Conservation (phyloP, 176 grass and related monocot genomes). For the Oryza officinalis region DNA sequence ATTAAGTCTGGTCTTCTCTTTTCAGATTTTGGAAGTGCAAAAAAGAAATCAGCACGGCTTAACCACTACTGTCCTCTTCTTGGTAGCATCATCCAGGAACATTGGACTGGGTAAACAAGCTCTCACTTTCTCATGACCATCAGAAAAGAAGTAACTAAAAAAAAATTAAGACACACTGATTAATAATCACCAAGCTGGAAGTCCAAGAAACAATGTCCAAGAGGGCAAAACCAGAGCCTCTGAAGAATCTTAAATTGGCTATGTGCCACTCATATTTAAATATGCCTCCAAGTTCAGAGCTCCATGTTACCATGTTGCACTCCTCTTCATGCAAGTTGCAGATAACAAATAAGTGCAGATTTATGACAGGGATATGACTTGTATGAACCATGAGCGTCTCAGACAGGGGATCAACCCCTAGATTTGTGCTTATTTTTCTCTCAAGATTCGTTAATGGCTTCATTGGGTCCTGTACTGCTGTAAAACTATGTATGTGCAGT, state of each 20-base stretch:
- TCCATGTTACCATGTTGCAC: conserved; percentile 10
- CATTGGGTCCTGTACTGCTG: conserved; percentile 24
- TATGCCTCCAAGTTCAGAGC: conserved; percentile 13
- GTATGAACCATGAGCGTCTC: background rate
- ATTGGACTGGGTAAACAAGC: conserved; percentile 47
- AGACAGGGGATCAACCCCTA: conserved; percentile 40
- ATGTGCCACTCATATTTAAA: conserved; percentile 3
- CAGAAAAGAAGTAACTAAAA: conserved; percentile 7
- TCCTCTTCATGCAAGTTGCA: conserved; percentile 1
- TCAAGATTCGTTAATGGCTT: conserved; percentile 27
- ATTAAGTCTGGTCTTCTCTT: background rate
- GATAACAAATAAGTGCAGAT: conserved; percentile 8
- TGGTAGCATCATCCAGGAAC: conserved; percentile 42
- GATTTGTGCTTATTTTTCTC: conserved; percentile 49
- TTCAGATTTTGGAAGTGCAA: conserved; percentile 10
- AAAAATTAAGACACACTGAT: background rate
- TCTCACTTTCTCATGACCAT: conserved; percentile 4
- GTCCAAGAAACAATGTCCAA: conserved; percentile 22
- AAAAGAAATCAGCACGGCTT: conserved; percentile 26
- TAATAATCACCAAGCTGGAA: conserved; percentile 2
- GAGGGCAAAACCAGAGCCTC: conserved; percentile 33
- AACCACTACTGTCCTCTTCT: conserved; percentile 52
- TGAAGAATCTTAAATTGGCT: conserved; percentile 26
- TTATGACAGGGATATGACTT: conserved; percentile 31
- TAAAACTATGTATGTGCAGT: conserved; percentile 13